Conservation (phyloP, 2,329 filamentous ascomycete species). For the Apiospora pterosperma region DNA sequence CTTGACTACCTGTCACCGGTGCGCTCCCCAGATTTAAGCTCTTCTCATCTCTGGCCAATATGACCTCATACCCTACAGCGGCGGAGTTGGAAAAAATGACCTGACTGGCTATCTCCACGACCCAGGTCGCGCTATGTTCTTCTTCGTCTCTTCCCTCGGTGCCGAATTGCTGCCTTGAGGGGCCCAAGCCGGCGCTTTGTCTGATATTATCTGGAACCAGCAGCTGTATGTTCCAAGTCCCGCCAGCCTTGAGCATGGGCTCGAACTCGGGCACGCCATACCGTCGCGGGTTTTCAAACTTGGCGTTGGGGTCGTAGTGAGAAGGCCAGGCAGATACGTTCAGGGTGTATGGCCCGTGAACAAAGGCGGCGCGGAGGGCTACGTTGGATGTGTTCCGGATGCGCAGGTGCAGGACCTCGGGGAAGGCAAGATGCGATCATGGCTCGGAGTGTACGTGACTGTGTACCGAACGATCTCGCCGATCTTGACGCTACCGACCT, state of each 20-base stretch:
- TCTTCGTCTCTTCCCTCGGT: slow-evolving; percentile 41
- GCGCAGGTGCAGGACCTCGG: slow-evolving; percentile 75
- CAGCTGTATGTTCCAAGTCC: slow-evolving; percentile 77
- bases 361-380: slow-evolving; percentile 87
- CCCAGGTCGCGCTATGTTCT: slow-evolving; percentile 60
- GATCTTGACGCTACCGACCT: slow-evolving; percentile 87
- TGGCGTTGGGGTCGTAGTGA: slow-evolving; percentile 77
- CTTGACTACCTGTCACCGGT: slow-evolving; percentile 41
- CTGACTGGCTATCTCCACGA: slow-evolving; percentile 88
- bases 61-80: slow-evolving; percentile 80
- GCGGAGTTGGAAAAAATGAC: slow-evolving; percentile 91
- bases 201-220: slow-evolving; percentile 76
- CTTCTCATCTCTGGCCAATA: slow-evolving; percentile 82
- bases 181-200: slow-evolving; percentile 52
- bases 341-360: slow-evolving; percentile 92
- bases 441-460: slow-evolving; percentile 84
- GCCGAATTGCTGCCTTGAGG: slow-evolving; percentile 43
- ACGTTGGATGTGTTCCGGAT: slow-evolving; percentile 91
- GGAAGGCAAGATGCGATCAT: slow-evolving; percentile 89
- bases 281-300: slow-evolving; percentile 64
- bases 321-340: slow-evolving; percentile 83
- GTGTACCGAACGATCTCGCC: slow-evolving; percentile 92
- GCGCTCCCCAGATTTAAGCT: slow-evolving; percentile 64
- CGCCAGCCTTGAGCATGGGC: slow-evolving; percentile 92
- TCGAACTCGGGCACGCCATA: slow-evolving; percentile 89